Conservation (phyloP, 2,329 filamentous ascomycete genomes). For the Capronia americana region DNA sequence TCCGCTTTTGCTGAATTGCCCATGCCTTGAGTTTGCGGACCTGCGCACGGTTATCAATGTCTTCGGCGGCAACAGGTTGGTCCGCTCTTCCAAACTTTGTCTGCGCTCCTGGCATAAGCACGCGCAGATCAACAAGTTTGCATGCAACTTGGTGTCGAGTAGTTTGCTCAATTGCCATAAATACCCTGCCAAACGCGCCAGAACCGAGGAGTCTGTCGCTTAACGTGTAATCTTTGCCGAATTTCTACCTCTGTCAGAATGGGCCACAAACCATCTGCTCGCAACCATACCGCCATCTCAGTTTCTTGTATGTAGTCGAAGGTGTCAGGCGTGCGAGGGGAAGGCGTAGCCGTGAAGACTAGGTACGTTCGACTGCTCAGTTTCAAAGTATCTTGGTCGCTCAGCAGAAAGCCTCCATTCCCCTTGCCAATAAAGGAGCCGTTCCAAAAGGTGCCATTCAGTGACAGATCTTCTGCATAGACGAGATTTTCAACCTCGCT, state of each 20-base stretch:
- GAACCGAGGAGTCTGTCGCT: conserved; percentile 51
- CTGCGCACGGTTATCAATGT: conserved; percentile 31
- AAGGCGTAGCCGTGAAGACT: conserved; percentile 37
- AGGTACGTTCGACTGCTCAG: conserved; percentile 39
- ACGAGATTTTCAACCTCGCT: conserved; percentile 49
- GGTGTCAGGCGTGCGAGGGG: conserved; percentile 20
- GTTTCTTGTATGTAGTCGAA: conserved; percentile 42
- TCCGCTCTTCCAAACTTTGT: conserved; percentile 24
- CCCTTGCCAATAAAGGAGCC: conserved; percentile 44
- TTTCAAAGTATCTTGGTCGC: conserved; percentile 48
- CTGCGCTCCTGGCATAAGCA: conserved; percentile 33
- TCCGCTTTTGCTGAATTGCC: conserved; percentile 35
- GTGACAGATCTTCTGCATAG: conserved; percentile 53
- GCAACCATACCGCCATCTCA: conserved; percentile 46
- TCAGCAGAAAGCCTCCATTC: conserved; percentile 47
- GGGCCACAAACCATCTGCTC: neutral
- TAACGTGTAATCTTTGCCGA: conserved; percentile 46
- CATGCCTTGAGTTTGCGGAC: conserved; percentile 34
- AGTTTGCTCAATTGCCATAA: conserved; percentile 49
- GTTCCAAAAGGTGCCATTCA: conserved; percentile 52
- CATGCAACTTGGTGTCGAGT: conserved; percentile 50
- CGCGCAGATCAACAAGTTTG: conserved; percentile 52
- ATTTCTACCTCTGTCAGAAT: conserved; percentile 41
- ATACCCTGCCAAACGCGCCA: conserved; percentile 52
- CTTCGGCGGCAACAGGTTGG: conserved; percentile 36